These are phyloP conservation scores for Hydnomerulius pinastri DNA, from an alignment of 768 basidiomycete genomes.

Conservation along the genomic window DNA sequence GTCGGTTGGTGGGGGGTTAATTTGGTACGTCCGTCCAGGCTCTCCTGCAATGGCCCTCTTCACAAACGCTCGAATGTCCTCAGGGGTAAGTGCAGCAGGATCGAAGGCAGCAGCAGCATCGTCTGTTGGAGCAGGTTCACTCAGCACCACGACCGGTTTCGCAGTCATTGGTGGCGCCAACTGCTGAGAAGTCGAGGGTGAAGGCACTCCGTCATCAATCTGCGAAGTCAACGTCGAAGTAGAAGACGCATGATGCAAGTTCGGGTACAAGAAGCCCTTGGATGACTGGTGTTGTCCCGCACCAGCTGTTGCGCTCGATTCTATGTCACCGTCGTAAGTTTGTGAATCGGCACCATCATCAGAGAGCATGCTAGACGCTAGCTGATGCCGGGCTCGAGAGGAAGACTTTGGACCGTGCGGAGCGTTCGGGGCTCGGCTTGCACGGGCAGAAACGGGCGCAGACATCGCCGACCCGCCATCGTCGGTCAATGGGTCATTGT, in stretches of 20 bases:
- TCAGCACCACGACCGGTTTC: conserved; percentile 38
- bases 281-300: conserved; percentile 40
- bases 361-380: conserved; percentile 55
- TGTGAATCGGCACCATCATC: conserved; percentile 82
- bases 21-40: conserved; percentile 68
- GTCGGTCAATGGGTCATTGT: conserved; percentile 86
- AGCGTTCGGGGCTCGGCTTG: conserved; percentile 30
- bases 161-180: conserved; percentile 23
- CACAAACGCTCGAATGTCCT: conserved; percentile 82
- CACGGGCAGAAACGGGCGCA: conserved; percentile 34
- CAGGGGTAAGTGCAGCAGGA: conserved; percentile 65
- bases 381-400: conserved; percentile 47
- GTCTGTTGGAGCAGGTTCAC: conserved; percentile 44
- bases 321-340: conserved; percentile 89
- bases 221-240: conserved; percentile 56
- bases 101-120: conserved; percentile 48
- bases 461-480: conserved; percentile 60
- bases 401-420: conserved; percentile 23
- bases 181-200: conserved; percentile 21
- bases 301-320: conserved; percentile 69
- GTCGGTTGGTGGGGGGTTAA: conserved; percentile 79
- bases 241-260: conserved; percentile 46
- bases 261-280: conserved; percentile 28
- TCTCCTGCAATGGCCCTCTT: conserved; percentile 75
- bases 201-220: conserved; percentile 21